A percentile compares a stretch with the other conserved stretches of the same genome.
Evolutionary conservation across 306 rosid species (phyloP).

Genomic region (Lathyrus aphaca): DNA sequence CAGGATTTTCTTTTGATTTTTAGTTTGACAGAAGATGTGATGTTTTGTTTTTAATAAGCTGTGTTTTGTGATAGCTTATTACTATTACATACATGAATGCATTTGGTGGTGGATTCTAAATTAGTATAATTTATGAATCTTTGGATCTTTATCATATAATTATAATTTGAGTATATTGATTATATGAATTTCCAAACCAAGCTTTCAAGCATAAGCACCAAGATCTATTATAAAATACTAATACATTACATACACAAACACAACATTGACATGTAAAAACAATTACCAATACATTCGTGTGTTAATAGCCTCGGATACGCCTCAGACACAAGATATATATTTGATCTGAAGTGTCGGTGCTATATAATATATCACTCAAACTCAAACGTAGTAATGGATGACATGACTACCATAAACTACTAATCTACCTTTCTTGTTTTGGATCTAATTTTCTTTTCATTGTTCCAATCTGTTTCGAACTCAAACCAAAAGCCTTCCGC

Average conservation of each 20-base stretch:
- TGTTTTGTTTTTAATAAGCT: conserved; percentile 17
- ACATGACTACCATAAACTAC: not conserved
- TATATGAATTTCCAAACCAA: not conserved
- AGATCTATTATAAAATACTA: not conserved
- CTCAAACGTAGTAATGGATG: conserved; percentile 1
- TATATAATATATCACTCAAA: conserved; percentile 5
- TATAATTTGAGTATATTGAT: not conserved
- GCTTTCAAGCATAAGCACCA: not conserved
- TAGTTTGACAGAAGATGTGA: conserved; percentile 1
- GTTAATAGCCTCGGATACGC: too few species aligned
- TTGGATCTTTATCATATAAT: not conserved
- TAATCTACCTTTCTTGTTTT: conserved; percentile 42
- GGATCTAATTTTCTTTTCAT: conserved; percentile 79
- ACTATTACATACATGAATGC: not conserved
- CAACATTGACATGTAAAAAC: not conserved
- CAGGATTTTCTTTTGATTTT: not conserved
- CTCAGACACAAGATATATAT: not conserved
- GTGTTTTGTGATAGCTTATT: conserved; percentile 8
- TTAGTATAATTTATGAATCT: not conserved
- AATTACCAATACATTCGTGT: too few species aligned
- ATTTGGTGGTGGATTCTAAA: conserved; percentile 16
- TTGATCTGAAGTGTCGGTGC: not conserved
- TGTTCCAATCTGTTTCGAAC: conserved; percentile 67
- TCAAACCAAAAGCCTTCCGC: conserved; percentile 85
- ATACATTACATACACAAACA: not conserved